phyloP scores from a whole-genome alignment of 2,329 filamentous ascomycete genomes.

The Fusarium penzigii region DNA sequence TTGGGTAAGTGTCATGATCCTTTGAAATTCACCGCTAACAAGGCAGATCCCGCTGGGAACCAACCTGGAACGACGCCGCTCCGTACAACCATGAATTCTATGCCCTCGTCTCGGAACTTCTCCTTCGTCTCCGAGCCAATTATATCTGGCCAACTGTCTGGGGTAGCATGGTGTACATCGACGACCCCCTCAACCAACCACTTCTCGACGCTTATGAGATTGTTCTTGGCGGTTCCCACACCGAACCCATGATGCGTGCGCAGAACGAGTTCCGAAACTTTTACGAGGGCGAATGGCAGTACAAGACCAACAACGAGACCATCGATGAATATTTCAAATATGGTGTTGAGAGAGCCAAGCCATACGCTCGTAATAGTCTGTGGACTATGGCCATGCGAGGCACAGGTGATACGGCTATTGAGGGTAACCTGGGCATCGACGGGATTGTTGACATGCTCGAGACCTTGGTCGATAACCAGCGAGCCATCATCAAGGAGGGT shows the following conservation, averaged over 20 bases:
- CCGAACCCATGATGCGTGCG: slow-evolving; percentile 68
- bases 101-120: slow-evolving; percentile 67
- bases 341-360: slow-evolving; percentile 64
- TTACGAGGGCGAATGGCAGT: slow-evolving; percentile 66
- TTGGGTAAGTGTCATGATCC: slow-evolving; percentile 10
- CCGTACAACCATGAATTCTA: slow-evolving; percentile 68
- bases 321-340: slow-evolving; percentile 70
- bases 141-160: slow-evolving; percentile 76
- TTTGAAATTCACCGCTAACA: background rate
- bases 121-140: slow-evolving; percentile 70
- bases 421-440: slow-evolving; percentile 44
- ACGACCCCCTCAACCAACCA: slow-evolving; percentile 68
- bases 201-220: slow-evolving; percentile 74
- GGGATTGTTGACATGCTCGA: slow-evolving; percentile 43
- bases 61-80: slow-evolving; percentile 43
- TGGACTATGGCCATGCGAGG: slow-evolving; percentile 74
- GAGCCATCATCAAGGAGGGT: slow-evolving; percentile 39
- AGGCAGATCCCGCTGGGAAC: slow-evolving; percentile 41
- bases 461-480: slow-evolving; percentile 21
- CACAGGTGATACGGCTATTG: slow-evolving; percentile 64
- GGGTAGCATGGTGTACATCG: slow-evolving; percentile 71
- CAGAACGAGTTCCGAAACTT: slow-evolving; percentile 57
- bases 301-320: slow-evolving; percentile 67
- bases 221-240: slow-evolving; percentile 72
- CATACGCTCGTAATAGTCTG: slow-evolving; percentile 64